Evolutionary conservation across 2,329 filamentous ascomycete species (phyloP), one percentile per base, ranked within the genome.

Genomic region (Apiospora koreana): DNA sequence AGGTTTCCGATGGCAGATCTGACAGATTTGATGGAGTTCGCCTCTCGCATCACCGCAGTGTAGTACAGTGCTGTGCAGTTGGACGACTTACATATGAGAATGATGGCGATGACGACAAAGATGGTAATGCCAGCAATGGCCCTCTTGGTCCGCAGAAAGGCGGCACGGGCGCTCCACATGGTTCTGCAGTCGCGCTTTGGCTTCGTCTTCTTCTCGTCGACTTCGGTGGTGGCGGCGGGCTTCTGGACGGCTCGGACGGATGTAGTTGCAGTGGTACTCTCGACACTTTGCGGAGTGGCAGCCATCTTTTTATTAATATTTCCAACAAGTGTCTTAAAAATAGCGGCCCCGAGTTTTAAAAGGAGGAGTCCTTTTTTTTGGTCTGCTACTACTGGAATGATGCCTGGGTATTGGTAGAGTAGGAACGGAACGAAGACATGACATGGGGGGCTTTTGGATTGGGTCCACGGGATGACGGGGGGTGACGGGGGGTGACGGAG

Each of bases 131-230:
- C 67, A 38, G 67, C 69, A 25, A 71, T 66, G 23, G 69, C 67
- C 43, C 67, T 65, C 48, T 71, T 71, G 31, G 69, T 71, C 31
- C 46, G 67, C 28, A 71, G 69, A 67, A 67, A 69, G 16, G 69
- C 68, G 31, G 67, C 42, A 14, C 69, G 69, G 21, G 69, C 68
- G 67, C 69, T 43, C 69, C 66, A 68, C 42, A 67, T 68, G 54
- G 54, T 62, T 62, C 31, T 38, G 31, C 54, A 62, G 54, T 62
- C 54, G 54, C 54, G 54, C 54, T 62, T 38, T n/a, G 54, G 54
- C 54, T 28, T 28, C 12, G 35, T 58, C 28, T 58, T 58, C 28
- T 58, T 58, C 16, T 58, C 50, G 25, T 38, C 50, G 28, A n/a
- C 50, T 62, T 38, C 18, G 54, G 54, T 38, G 18, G 54, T 38